Evolutionary conservation across 2,329 filamentous ascomycete genomes (phyloP).

Genomic region (Fusarium sp.): DNA sequence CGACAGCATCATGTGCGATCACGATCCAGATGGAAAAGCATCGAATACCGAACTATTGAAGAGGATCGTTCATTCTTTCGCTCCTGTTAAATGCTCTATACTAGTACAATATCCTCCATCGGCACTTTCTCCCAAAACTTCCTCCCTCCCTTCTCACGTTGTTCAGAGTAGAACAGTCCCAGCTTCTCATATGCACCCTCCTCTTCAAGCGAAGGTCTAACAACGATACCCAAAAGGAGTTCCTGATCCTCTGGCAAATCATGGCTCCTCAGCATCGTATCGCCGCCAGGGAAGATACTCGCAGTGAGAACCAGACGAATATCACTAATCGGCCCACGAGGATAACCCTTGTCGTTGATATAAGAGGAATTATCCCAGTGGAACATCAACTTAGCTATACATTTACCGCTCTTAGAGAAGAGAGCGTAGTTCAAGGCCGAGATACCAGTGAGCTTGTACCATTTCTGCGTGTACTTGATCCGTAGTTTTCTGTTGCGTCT

Average conservation of each 20-base stretch:
- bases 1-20: accelerated
- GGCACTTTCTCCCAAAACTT: background rate
- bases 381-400: background rate
- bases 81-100: accelerated
- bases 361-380: background rate
- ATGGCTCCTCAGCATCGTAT: background rate
- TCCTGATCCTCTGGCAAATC: background rate
- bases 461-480: background rate
- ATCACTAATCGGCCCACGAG: accelerated
- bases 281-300: background rate
- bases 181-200: background rate
- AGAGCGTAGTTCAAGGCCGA: background rate
- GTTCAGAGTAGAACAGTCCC: background rate
- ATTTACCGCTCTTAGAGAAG: background rate
- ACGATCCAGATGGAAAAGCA: accelerated
- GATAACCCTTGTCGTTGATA: background rate
- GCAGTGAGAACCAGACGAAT: background rate
- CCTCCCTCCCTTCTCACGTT: background rate
- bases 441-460: background rate
- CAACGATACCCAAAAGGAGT: background rate
- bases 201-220: background rate
- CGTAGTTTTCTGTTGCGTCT: too few relatives aligned
- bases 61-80: accelerated
- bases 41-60: accelerated
- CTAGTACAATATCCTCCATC: background rate